These are phyloP conservation scores for Scheffersomyces amazonensis DNA, from an alignment of 805 yeast species.

Conservation along the genomic window DNA sequence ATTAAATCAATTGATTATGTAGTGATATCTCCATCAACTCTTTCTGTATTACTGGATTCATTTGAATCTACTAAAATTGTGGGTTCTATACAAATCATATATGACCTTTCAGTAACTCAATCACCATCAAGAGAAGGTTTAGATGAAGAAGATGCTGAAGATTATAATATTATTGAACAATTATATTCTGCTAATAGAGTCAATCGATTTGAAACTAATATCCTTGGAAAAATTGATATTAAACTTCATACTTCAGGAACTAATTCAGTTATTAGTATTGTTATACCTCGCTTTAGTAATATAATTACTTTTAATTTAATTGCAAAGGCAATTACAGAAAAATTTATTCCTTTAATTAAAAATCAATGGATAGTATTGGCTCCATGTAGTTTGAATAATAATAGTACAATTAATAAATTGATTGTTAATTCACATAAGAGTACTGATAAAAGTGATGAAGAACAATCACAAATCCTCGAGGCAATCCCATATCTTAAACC, in stretches of 20 bases:
- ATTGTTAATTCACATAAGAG: slow-evolving; percentile 7
- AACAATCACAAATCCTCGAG: slow-evolving; percentile 1
- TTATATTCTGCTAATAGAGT: slow-evolving; percentile 35
- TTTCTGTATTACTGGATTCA: slow-evolving; percentile 10
- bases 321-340: slow-evolving; percentile 17
- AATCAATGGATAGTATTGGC: slow-evolving; percentile 30
- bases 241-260: not conserved
- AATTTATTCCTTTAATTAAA: slow-evolving; percentile 8
- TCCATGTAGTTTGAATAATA: slow-evolving; percentile 35
- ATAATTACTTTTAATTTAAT: slow-evolving; percentile 29
- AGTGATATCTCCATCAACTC: slow-evolving; percentile 26
- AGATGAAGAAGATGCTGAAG: slow-evolving; percentile 22
- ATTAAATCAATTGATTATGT: slow-evolving; percentile 16
- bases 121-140: slow-evolving; percentile 2
- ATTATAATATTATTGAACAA: slow-evolving; percentile 51
- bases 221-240: not conserved
- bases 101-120: slow-evolving; percentile 6
- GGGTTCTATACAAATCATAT: slow-evolving; percentile 1
- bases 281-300: slow-evolving; percentile 36
- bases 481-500: slow-evolving; percentile 41
- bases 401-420: slow-evolving; percentile 21
- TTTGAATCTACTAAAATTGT: slow-evolving; percentile 7
- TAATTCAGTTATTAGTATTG: slow-evolving; percentile 11
- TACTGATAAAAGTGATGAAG: not conserved
- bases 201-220: slow-evolving; percentile 9